Conservation (phyloP, 2,329 filamentous ascomycete genomes). For the Aspergillus piperis region DNA sequence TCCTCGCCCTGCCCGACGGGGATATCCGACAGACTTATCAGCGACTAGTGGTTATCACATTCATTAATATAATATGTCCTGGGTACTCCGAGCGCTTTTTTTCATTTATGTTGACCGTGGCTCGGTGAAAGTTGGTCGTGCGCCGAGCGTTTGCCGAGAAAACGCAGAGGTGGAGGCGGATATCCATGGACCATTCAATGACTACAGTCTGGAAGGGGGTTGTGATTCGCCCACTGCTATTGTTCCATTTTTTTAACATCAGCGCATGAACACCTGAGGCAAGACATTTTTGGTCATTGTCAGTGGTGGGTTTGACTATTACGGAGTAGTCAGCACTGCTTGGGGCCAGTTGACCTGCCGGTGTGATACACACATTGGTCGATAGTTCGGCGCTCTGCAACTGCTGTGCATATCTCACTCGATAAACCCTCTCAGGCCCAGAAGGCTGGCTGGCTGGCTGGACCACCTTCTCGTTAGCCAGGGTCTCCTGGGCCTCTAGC, state of each 20-base stretch:
- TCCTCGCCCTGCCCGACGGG: not conserved
- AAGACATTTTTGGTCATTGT: not conserved
- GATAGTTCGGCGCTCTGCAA: not conserved
- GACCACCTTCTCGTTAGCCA: not conserved
- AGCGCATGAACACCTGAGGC: not conserved
- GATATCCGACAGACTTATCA: not conserved
- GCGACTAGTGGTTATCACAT: not conserved
- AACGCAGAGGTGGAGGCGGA: constrained; percentile 12
- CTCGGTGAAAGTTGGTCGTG: constrained; percentile 1
- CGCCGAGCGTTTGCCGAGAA: constrained; percentile 19
- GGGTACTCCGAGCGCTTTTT: not conserved
- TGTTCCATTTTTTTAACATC: not conserved
- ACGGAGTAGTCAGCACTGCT: not conserved
- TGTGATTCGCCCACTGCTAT: not conserved
- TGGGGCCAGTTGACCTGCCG: too few relatives aligned
- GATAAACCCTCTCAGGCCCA: not conserved
- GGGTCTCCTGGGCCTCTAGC: not conserved
- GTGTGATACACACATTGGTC: not conserved
- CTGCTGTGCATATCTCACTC: not conserved
- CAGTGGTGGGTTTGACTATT: not conserved
- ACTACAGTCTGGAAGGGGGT: not conserved
- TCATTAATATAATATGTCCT: not conserved
- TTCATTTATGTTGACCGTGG: not conserved
- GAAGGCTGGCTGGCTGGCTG: not conserved
- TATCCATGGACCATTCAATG: not conserved